phyloP scores from a whole-genome alignment of 768 basidiomycete species.

The Termitomyces sp. region DNA sequence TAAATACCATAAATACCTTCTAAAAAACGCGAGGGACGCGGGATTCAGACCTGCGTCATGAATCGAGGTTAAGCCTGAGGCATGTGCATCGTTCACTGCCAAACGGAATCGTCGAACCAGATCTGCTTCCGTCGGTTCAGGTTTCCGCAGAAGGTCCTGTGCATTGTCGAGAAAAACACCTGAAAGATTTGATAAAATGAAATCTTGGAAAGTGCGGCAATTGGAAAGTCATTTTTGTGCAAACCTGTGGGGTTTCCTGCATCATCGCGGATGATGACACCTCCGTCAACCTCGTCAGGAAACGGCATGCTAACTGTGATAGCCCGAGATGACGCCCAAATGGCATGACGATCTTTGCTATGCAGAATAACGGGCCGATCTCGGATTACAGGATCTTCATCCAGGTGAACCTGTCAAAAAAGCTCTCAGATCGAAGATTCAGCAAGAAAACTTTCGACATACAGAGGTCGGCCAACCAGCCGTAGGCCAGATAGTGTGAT shows the following conservation, averaged over 20 bases:
- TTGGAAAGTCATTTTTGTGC: constrained; percentile 9
- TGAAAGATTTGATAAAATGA: constrained; percentile 16
- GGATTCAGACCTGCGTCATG: constrained; percentile 82
- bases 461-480: constrained; percentile 67
- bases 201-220: constrained; percentile 2
- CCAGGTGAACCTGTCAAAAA: constrained; percentile 56
- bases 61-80: constrained; percentile 72
- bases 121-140: constrained; percentile 58
- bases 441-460: constrained; percentile 18
- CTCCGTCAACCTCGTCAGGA: constrained; percentile 72
- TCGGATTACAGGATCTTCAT: constrained; percentile 59
- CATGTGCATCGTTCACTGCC: constrained; percentile 63
- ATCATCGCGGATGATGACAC: constrained; percentile 67
- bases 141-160: constrained; percentile 64
- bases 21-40: constrained; percentile 69
- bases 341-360: constrained; percentile 84
- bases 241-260: constrained; percentile 68
- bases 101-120: constrained; percentile 55
- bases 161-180: constrained; percentile 86
- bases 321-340: constrained; percentile 74
- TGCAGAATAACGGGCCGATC: constrained; percentile 73
- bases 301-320: constrained; percentile 56
- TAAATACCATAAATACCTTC: constrained; percentile 36
- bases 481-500: constrained; percentile 73
- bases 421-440: neutral